Conservation (phyloP, 2,329 filamentous ascomycete genomes). For the Calonectria fujianensis region DNA sequence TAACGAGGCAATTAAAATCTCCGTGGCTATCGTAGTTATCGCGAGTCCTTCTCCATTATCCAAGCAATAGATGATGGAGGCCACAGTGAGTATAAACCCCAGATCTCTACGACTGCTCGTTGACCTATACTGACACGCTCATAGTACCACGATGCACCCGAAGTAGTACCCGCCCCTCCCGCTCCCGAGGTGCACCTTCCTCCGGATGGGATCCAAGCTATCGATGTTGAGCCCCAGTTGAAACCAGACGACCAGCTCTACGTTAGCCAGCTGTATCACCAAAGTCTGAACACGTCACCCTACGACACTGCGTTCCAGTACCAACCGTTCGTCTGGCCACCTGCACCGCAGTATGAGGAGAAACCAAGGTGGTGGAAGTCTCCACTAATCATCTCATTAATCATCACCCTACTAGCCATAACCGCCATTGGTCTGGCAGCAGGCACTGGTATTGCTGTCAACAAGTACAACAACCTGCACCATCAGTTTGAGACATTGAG, state of each 20-base stretch:
- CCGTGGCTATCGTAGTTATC: background rate
- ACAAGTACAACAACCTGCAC: conserved; percentile 10
- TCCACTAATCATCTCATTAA: background rate
- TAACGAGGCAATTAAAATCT: background rate
- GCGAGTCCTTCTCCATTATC: background rate
- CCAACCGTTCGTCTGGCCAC: background rate
- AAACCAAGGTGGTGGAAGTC: background rate
- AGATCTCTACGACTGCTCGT: background rate
- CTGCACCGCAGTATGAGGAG: background rate
- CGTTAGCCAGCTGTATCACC: background rate
- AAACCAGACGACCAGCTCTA: background rate
- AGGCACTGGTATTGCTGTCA: conserved; percentile 1
- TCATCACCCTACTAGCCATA: background rate
- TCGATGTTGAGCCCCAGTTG: background rate
- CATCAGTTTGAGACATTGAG: conserved; percentile 5
- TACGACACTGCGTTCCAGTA: background rate
- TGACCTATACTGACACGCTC: background rate
- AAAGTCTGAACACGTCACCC: background rate
- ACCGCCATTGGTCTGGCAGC: background rate
- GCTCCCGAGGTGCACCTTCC: conserved; percentile 3
- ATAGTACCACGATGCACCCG: conserved; percentile 1
- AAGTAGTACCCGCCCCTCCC: conserved; percentile 2
- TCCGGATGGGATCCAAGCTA: conserved; percentile 4
- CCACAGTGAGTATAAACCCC: background rate
- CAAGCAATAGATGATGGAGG: background rate